phyloP scores from a whole-genome alignment of 805 yeast species.

The Debaryomyces prosopidis region DNA sequence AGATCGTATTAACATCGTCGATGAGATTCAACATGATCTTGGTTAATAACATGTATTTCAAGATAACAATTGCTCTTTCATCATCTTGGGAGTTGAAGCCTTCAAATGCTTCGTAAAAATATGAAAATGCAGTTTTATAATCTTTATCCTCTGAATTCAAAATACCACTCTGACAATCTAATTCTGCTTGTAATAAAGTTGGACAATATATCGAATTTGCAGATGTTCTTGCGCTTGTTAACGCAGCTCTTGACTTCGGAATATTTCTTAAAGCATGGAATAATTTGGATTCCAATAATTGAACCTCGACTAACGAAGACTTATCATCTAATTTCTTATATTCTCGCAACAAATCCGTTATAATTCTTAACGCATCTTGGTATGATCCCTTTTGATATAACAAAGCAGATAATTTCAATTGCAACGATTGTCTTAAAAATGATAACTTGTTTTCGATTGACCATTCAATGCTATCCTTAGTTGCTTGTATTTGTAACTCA shows the following conservation, averaged over 20 bases:
- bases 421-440: slow-evolving; percentile 85
- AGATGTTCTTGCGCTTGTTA: slow-evolving; percentile 93
- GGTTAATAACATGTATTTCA: slow-evolving; percentile 89
- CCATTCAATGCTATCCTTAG: slow-evolving; percentile 85
- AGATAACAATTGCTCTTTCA: slow-evolving; percentile 62
- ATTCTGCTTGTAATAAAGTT: slow-evolving; percentile 88
- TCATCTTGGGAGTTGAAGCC: slow-evolving; percentile 75
- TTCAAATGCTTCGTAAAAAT: slow-evolving; percentile 93
- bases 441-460: slow-evolving; percentile 79
- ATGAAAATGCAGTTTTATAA: slow-evolving; percentile 92
- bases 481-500: slow-evolving; percentile 70
- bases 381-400: slow-evolving; percentile 65
- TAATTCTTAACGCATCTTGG: slow-evolving; percentile 70
- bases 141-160: slow-evolving; percentile 96
- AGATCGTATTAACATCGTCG: slow-evolving; percentile 79
- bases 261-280: slow-evolving; percentile 89
- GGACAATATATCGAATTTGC: slow-evolving; percentile 98
- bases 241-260: slow-evolving; percentile 87
- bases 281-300: slow-evolving; percentile 83
- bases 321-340: slow-evolving; percentile 95
- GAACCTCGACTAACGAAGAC: slow-evolving; percentile 92
- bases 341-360: slow-evolving; percentile 72
- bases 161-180: slow-evolving; percentile 93
- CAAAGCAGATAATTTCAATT: slow-evolving; percentile 76
- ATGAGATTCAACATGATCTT: slow-evolving; percentile 89